Evolutionary conservation across 768 basidiomycete genomes (phyloP).

Genomic region (Coprinellus aureogranulatus): DNA sequence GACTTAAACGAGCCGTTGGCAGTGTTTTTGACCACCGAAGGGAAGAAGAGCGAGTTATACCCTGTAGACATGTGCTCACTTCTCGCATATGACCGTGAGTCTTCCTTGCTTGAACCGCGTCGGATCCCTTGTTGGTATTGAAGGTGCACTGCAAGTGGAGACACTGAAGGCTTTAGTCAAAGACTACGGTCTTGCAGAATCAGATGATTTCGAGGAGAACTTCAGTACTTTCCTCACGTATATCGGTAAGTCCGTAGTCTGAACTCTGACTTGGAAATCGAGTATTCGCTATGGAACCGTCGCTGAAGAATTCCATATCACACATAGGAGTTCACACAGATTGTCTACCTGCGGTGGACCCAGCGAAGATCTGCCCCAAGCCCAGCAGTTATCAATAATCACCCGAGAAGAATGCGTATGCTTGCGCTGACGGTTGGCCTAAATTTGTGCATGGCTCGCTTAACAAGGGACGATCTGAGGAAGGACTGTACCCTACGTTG

Average conservation of each 20-base stretch:
- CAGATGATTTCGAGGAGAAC: conserved; percentile 42
- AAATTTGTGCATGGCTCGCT: not conserved
- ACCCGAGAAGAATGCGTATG: no score
- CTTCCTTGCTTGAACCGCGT: not conserved
- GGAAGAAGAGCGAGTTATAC: conserved; percentile 44
- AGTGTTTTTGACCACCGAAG: conserved; percentile 47
- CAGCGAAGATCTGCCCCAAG: not conserved
- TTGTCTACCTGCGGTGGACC: not conserved
- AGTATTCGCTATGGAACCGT: no score
- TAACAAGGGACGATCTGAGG: no score
- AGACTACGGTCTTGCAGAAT: conserved; percentile 49
- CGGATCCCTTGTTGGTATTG: not conserved
- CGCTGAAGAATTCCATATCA: no score
- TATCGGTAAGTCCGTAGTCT: conserved; percentile 53
- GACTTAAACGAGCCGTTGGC: conserved; percentile 46
- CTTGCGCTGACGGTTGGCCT: no score
- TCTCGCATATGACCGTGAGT: conserved; percentile 53
- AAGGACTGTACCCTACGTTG: no score
- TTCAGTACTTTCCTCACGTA: conserved; percentile 56
- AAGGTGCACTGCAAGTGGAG: conserved; percentile 31
- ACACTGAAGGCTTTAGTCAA: conserved; percentile 39
- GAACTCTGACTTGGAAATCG: no score
- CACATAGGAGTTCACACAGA: conserved; percentile 9
- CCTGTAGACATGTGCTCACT: conserved; percentile 51
- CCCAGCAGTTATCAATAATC: no score